Base-by-base conservation (phyloP, 1,284 basidiomycete genomes). In the Cryptococcus sp. region DNA sequence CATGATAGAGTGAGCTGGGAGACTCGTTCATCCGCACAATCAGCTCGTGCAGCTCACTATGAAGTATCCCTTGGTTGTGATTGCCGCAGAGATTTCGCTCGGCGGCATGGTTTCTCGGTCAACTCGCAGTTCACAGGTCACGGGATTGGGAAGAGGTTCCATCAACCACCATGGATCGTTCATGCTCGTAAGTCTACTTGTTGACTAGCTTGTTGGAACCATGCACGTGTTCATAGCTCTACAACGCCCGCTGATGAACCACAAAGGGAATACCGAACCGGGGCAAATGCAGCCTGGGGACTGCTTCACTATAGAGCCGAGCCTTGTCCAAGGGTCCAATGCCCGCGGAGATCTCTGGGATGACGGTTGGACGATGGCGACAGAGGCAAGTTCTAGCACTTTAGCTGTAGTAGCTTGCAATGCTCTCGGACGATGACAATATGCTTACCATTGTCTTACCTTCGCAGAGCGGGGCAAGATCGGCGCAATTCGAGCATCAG, bases 221-320 rank as follows among this genome's bases (percentile, higher is more conserved):
- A 8, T n/a, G 1, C 27, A 40, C 47, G 47, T 57, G 30, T 5
- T 60, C 47, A 15, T 10, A 16, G 20, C n/a, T n/a, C 25, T 20
- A 30, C 43, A 11, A 11, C 22, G 23, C 22, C 42, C 35, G 22
- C 27, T 47, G 23, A 41, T 1, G 16, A 27, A 16, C 16, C 45
- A 49, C 45, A 50, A 61, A 91, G 89, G 82, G 47, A 93, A 93
- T 65, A 85, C 88, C 22, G 89, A 91, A 58, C 86, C 86, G 1
- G 90, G 86, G 0, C 70, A 82, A 16, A 93, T 94, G 91, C 71
- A 78, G 49, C 87, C 88, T 0, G 91, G 91, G 0, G 86, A 93
- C 74, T 91, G 89, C 71, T 93, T 93, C 69, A 93, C 91, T 0
- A 91, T 94, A 50, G 91, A 93, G 86, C 91, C 91, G 5, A 83